A percentile compares a stretch with the other conserved stretches of the same genome.
These are phyloP conservation scores for Xylariomycetidae sp. DNA, from an alignment of 2,329 filamentous ascomycete species.

Conservation along the genomic window DNA sequence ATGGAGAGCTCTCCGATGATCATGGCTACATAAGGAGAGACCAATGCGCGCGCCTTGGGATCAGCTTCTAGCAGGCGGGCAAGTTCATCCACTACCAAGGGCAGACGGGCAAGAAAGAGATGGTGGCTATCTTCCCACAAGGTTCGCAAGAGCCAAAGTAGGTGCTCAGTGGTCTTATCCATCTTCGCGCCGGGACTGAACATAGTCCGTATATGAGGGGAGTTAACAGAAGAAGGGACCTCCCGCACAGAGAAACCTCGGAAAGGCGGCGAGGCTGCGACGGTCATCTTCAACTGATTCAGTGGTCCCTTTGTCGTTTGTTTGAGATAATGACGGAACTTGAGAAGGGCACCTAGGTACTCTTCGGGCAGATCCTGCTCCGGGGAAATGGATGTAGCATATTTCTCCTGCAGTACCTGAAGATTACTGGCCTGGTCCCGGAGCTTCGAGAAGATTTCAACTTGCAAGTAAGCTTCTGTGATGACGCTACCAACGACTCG, in stretches of 20 bases:
- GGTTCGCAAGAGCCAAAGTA: constrained; percentile 33
- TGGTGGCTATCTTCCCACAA: constrained; percentile 32
- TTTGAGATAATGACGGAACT: constrained; percentile 32
- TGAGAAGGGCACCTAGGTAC: constrained; percentile 34
- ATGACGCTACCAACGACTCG: constrained; percentile 32
- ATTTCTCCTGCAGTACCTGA: constrained; percentile 26
- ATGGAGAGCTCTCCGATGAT: constrained; percentile 42
- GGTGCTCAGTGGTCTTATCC: constrained; percentile 16
- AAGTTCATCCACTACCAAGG: constrained; percentile 41
- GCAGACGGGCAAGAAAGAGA: constrained; percentile 29
- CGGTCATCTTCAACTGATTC: constrained; percentile 17
- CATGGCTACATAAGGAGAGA: constrained; percentile 32
- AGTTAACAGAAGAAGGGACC: constrained; percentile 17
- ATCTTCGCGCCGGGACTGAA: constrained; percentile 14
- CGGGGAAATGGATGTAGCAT: constrained; percentile 26
- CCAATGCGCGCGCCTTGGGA: constrained; percentile 26
- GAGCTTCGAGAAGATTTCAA: constrained; percentile 37
- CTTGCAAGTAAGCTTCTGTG: constrained; percentile 25
- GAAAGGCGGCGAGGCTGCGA: constrained; percentile 36
- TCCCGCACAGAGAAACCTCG: constrained; percentile 29
- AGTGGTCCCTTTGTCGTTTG: constrained; percentile 28
- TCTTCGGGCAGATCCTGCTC: constrained; percentile 32
- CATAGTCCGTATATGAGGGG: constrained; percentile 17
- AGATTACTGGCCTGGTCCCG: constrained; percentile 24
- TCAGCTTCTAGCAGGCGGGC: constrained; percentile 38